phyloP scores from a whole-genome alignment of 2,329 filamentous ascomycete genomes.

The Botrytis elliptica region DNA sequence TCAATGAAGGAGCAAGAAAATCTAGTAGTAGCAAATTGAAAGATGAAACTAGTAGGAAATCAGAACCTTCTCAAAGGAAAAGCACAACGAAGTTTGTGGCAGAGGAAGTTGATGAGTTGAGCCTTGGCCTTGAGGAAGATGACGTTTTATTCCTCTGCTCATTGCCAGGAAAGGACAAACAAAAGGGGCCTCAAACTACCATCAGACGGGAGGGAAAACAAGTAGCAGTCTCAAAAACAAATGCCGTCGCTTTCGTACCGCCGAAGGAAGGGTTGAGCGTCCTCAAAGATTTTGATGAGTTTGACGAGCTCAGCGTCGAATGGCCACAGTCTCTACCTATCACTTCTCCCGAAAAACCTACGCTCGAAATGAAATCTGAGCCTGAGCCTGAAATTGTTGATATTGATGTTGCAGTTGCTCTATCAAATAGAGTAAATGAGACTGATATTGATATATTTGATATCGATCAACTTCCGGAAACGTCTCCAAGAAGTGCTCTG shows the following conservation, averaged over 20 bases:
- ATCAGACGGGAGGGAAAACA: not conserved
- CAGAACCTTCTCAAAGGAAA: conserved; percentile 16
- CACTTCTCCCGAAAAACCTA: not conserved
- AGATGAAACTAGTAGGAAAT: not conserved
- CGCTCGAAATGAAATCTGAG: not conserved
- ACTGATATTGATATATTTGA: conserved; percentile 9
- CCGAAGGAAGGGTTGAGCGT: not conserved
- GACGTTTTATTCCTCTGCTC: conserved; percentile 32
- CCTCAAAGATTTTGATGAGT: not conserved
- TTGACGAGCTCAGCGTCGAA: conserved; percentile 19
- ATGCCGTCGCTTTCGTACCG: not conserved
- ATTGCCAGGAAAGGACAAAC: conserved; percentile 11
- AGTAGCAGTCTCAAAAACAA: not conserved
- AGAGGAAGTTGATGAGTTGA: conserved; percentile 37
- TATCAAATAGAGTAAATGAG: not conserved
- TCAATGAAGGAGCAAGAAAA: not conserved
- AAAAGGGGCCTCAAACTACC: not conserved
- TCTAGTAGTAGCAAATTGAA: not conserved
- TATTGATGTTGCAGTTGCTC: not conserved
- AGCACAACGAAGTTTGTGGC: conserved; percentile 7
- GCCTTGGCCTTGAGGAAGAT: conserved; percentile 26
- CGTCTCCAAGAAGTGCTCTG: conserved; percentile 15
- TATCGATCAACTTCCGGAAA: conserved; percentile 13
- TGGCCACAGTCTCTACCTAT: not conserved
- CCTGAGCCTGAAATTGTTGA: not conserved